Evolutionary conservation across 2,329 filamentous ascomycete genomes (phyloP), one percentile per base, ranked within the genome.

Genomic region (Exophiala oligosperma): DNA sequence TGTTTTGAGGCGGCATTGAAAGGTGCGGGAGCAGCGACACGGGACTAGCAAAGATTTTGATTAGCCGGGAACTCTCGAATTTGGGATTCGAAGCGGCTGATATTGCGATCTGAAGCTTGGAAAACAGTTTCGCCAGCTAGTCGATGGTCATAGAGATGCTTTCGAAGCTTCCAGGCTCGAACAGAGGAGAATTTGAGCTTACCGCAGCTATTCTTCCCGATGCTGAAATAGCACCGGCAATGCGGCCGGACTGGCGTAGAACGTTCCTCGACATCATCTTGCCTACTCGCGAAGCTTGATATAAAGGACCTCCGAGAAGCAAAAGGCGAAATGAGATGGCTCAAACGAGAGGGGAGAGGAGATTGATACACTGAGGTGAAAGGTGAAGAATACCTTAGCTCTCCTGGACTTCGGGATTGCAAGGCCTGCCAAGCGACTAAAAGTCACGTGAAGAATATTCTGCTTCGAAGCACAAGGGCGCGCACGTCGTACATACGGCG

Each of bases 201-300:
- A 97, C 94, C 82, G 88, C 89, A 80, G 88, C 88, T 82, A 95
- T 87, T 85, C 92, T 91, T 85, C 91, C 87, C 75, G 89, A 85
- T 76, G 91, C 90, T 88, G 91, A 91, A 83, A 95, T 86, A 82
- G 91, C 91, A 83, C 91, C 90, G 81, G 93, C 90, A 80, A 90
- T 89, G 84, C 92, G 92, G 84, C 89, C 89, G 79, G 92, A 95
- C 85, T 96, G 92, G 84, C 92, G 88, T 82, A 97, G 86, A 84
- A 93, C 92, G 88, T 90, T 96, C 83, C 93, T 91, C 86, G 97
- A 96, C 93, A 97, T 97, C 82, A 79, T 84, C 77, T 77, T 74
- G 82, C 79, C 77, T 77, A 70, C 73, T 64, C 66, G 55, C 57
- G 65, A 66, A 67, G 65, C 64, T 64, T 41, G 32, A 56, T 37